Evolutionary conservation across 1,284 basidiomycete species (phyloP).

Genomic region (Vanrija humicola): DNA sequence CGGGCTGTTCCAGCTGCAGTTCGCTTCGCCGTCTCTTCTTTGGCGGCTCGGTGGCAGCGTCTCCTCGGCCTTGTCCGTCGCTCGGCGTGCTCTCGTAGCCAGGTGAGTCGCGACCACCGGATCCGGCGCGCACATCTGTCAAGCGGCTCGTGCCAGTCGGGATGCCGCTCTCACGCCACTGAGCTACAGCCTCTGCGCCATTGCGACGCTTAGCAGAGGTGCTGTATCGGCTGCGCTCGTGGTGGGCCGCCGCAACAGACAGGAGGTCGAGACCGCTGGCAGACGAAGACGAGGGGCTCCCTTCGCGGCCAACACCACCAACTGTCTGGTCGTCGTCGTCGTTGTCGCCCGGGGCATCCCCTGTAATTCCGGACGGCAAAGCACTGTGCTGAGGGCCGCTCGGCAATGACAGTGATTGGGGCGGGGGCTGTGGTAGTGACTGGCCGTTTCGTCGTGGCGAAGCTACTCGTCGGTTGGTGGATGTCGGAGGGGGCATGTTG

Average conservation of each 20-base stretch:
- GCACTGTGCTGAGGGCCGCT: too few species aligned
- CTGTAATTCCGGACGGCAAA: too few species aligned
- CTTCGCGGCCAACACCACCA: slow-evolving; percentile 30
- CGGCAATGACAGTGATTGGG: too few species aligned
- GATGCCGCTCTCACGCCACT: slow-evolving; percentile 41
- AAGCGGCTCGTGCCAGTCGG: slow-evolving; percentile 22
- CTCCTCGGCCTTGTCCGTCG: slow-evolving; percentile 8
- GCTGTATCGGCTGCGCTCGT: slow-evolving; percentile 13
- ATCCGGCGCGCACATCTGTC: slow-evolving; percentile 3
- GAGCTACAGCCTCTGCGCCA: slow-evolving; percentile 43
- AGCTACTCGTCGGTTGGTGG: slow-evolving; percentile 7
- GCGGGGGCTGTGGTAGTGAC: neutral
- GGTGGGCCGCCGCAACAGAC: slow-evolving; percentile 29
- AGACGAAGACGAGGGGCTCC: slow-evolving; percentile 38
- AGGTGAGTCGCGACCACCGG: slow-evolving; percentile 9
- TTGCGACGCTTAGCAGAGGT: slow-evolving; percentile 39
- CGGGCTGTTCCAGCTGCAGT: slow-evolving; percentile 16
- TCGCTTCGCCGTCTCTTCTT: slow-evolving; percentile 41
- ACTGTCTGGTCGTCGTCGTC: slow-evolving; percentile 44
- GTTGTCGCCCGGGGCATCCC: slow-evolving; percentile 26
- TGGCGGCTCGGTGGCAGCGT: slow-evolving; percentile 16
- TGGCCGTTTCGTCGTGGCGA: slow-evolving; percentile 23
- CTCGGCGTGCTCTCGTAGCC: slow-evolving; percentile 20
- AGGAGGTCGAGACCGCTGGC: slow-evolving; percentile 39
- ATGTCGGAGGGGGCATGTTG: slow-evolving; percentile 34